A percentile compares a stretch with the other conserved stretches of the same genome.
phyloP scores from a whole-genome alignment of 2,329 filamentous ascomycete species.

The Fusarium ambrosium region DNA sequence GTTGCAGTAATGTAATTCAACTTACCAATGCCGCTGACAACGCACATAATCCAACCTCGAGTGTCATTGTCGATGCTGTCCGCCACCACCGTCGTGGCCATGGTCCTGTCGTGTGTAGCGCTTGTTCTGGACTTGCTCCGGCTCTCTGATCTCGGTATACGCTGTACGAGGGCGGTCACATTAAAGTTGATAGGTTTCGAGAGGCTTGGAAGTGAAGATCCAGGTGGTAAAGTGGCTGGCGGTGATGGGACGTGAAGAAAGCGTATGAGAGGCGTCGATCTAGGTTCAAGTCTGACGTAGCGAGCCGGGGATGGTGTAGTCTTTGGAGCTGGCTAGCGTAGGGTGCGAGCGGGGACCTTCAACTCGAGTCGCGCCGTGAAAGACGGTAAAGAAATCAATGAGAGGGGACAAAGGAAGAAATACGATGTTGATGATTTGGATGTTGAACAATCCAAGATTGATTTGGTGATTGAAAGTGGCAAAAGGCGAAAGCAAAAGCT shows the following conservation, averaged over 20 bases:
- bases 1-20: constrained; percentile 26
- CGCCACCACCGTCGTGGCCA: constrained; percentile 55
- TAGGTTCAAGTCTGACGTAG: constrained; percentile 41
- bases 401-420: constrained; percentile 8
- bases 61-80: constrained; percentile 79
- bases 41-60: constrained; percentile 92
- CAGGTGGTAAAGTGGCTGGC: not conserved
- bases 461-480: not conserved
- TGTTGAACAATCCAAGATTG: not conserved
- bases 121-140: constrained; percentile 8
- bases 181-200: not conserved
- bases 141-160: not conserved
- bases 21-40: constrained; percentile 81
- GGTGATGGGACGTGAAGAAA: constrained; percentile 20
- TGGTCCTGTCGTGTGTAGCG: constrained; percentile 16
- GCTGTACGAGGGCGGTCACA: not conserved
- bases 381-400: not conserved
- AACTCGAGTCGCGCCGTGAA: constrained; percentile 18
- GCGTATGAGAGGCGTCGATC: constrained; percentile 30
- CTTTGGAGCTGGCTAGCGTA: constrained; percentile 29
- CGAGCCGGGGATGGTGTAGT: constrained; percentile 30
- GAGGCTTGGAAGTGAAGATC: not conserved
- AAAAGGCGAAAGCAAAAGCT: constrained; percentile 3
- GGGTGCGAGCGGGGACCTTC: constrained; percentile 26
- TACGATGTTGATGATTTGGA: constrained; percentile 6